Evolutionary conservation across 116 monocot species (phyloP).

Genomic region (Thalassia testudinum): DNA sequence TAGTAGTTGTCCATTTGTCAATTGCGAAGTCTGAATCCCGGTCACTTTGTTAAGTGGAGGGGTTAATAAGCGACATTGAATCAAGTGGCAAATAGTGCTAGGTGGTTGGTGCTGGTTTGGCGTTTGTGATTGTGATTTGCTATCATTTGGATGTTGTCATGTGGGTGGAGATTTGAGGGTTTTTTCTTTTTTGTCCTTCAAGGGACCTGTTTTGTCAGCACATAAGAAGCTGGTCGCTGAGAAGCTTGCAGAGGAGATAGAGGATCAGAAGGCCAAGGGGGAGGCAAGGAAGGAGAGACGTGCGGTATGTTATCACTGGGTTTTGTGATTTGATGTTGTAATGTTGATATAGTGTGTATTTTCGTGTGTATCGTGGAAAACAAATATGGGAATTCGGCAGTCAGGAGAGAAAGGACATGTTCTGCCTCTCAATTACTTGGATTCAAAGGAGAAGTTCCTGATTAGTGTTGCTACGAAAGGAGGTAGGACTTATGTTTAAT

Average conservation of each 20-base stretch:
- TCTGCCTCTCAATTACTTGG: slow-evolving; percentile 40
- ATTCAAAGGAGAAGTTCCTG: slow-evolving; percentile 67
- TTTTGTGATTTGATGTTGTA: too few relatives aligned
- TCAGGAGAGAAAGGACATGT: slow-evolving; percentile 66
- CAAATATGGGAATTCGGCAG: slow-evolving; percentile 14
- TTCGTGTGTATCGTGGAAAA: too few relatives aligned
- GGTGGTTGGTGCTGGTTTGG: too few relatives aligned
- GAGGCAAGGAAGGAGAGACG: slow-evolving; percentile 20
- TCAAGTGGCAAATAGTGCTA: too few relatives aligned
- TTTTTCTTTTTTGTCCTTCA: neutral
- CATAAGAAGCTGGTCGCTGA: slow-evolving; percentile 70
- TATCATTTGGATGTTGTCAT: neutral
- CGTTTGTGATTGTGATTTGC: too few relatives aligned
- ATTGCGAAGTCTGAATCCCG: too few relatives aligned
- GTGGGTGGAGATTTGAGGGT: neutral
- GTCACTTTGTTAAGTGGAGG: too few relatives aligned
- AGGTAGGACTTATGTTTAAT: slow-evolving; percentile 29
- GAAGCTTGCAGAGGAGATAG: slow-evolving; percentile 71
- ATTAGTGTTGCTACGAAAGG: slow-evolving; percentile 77
- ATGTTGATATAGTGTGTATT: too few relatives aligned
- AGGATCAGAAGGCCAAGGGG: slow-evolving; percentile 42
- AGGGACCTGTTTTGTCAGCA: slow-evolving; percentile 83
- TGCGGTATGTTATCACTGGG: neutral
- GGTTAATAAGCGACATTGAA: too few relatives aligned
- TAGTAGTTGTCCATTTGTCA: too few relatives aligned